A percentile compares a stretch with the other conserved stretches of the same genome.
phyloP scores from a whole-genome alignment of 306 rosid genomes.

The Parietaria judaica region DNA sequence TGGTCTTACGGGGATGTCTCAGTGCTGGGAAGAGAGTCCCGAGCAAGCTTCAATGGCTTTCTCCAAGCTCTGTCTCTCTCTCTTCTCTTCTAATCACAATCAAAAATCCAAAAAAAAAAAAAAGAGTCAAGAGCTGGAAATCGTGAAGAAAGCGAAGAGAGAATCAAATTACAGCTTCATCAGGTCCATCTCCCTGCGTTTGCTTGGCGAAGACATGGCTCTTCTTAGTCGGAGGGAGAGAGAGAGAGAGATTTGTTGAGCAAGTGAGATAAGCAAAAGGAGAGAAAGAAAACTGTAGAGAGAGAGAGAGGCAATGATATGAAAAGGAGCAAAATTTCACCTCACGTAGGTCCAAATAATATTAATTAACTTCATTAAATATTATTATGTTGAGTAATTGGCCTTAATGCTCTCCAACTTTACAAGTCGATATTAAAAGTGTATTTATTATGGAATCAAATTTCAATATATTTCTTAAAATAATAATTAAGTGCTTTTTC shows the following conservation, averaged over 20 bases:
- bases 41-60: too few species aligned
- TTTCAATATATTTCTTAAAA: too few species aligned
- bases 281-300: conserved; percentile 13
- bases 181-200: conserved; percentile 90
- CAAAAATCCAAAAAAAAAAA: conserved; percentile 1
- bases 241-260: conserved; percentile 19
- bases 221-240: conserved; percentile 10
- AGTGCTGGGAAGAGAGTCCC: too few species aligned
- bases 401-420: too few species aligned
- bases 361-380: conserved; percentile 7
- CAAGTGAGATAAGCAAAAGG: conserved; percentile 20
- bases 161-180: conserved; percentile 63
- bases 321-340: neutral
- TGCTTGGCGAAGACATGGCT: conserved; percentile 87
- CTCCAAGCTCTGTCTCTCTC: too few species aligned
- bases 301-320: conserved; percentile 18
- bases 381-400: neutral
- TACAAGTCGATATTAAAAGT: too few species aligned
- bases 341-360: conserved; percentile 23
- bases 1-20: too few species aligned
- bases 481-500: too few species aligned
- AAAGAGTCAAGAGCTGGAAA: neutral
- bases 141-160: neutral
- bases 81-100: conserved; percentile 32
- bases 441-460: too few species aligned